phyloP scores from a whole-genome alignment of 768 basidiomycete genomes.

The Tubosaeta brunneosetosa region DNA sequence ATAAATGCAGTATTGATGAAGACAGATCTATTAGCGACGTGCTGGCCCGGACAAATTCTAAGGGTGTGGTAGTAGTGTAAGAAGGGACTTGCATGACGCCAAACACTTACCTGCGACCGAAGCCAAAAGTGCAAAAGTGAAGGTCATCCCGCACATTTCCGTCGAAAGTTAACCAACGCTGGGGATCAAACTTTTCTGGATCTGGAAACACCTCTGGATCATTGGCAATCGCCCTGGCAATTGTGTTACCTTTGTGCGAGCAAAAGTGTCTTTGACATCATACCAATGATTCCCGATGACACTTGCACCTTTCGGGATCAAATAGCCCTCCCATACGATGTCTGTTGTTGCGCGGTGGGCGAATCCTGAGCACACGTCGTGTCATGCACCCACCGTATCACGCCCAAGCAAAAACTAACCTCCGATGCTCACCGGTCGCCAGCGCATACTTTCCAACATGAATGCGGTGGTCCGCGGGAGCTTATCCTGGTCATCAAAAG shows the following conservation, averaged over 20 bases:
- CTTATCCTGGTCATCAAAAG: conserved; percentile 31
- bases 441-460: conserved; percentile 33
- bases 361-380: conserved; percentile 39
- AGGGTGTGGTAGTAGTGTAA: background rate
- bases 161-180: conserved; percentile 41
- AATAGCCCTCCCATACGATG: conserved; percentile 36
- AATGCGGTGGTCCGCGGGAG: conserved; percentile 36
- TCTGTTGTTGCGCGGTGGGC: conserved; percentile 60
- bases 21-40: conserved; percentile 42
- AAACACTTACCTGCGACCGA: conserved; percentile 26
- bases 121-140: conserved; percentile 32
- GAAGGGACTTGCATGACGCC: too few species aligned
- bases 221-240: conserved; percentile 37
- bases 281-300: conserved; percentile 37
- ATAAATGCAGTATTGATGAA: conserved; percentile 59
- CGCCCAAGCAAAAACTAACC: too few species aligned
- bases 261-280: background rate
- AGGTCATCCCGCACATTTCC: conserved; percentile 26
- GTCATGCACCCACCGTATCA: background rate
- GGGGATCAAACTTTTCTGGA: conserved; percentile 50
- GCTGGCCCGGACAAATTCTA: conserved; percentile 30
- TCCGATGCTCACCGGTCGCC: conserved; percentile 34
- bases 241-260: background rate
- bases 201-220: conserved; percentile 52
- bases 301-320: conserved; percentile 38